Conservation (phyloP, 257 asterid genomes). For the Prunella vulgaris region DNA sequence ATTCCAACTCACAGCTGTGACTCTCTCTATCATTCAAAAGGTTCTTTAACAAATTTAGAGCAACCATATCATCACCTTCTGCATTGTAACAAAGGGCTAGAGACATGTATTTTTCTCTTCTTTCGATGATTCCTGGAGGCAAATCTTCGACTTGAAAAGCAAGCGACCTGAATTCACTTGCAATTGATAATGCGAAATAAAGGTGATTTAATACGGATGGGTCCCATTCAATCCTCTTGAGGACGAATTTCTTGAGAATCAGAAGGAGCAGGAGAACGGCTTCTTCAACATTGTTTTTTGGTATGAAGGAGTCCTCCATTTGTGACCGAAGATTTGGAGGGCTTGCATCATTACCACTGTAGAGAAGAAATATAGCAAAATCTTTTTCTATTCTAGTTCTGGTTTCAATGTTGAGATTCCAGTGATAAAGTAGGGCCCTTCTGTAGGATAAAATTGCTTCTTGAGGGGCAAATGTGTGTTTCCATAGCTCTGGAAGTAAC, state of each 20-base stretch:
- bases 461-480: slow-evolving; percentile 54
- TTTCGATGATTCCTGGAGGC: slow-evolving; percentile 45
- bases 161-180: slow-evolving; percentile 51
- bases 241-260: slow-evolving; percentile 40
- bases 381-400: slow-evolving; percentile 63
- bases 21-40: slow-evolving; percentile 55
- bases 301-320: slow-evolving; percentile 66
- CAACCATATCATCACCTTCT: slow-evolving; percentile 49
- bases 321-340: slow-evolving; percentile 88
- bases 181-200: slow-evolving; percentile 63
- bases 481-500: slow-evolving; percentile 83
- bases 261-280: slow-evolving; percentile 70
- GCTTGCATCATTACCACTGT: slow-evolving; percentile 71
- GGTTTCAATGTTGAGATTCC: slow-evolving; percentile 67
- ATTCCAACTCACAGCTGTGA: slow-evolving; percentile 34
- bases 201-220: slow-evolving; percentile 76
- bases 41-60: slow-evolving; percentile 67
- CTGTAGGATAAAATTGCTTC: slow-evolving; percentile 66
- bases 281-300: slow-evolving; percentile 76
- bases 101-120: slow-evolving; percentile 47
- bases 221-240: slow-evolving; percentile 54
- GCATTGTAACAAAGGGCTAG: slow-evolving; percentile 69
- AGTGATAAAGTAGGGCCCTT: slow-evolving; percentile 68
- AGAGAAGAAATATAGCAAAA: slow-evolving; percentile 72
- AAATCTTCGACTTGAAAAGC: slow-evolving; percentile 75